phyloP scores from a whole-genome alignment of 441 rosid species.

The Populus hybrid region DNA sequence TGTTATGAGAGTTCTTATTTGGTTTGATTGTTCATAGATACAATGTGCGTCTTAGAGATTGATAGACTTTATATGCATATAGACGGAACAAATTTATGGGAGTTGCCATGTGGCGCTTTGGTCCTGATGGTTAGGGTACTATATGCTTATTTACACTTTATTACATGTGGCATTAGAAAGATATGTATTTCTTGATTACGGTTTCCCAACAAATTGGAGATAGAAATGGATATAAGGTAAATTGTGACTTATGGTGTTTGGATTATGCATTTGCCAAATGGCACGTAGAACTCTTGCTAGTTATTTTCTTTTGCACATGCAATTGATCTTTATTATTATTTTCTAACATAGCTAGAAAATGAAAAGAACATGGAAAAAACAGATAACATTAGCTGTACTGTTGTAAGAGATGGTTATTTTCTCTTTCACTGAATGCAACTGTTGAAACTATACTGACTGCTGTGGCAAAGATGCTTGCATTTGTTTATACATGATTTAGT shows the following conservation, averaged over 20 bases:
- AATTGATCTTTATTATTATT: not conserved
- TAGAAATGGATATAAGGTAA: not conserved
- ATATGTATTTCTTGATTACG: slow-evolving; percentile 8
- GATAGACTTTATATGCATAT: slow-evolving; percentile 8
- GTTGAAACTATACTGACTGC: not conserved
- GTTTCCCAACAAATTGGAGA: slow-evolving; percentile 10
- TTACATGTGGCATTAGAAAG: slow-evolving; percentile 2
- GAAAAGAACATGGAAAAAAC: not conserved
- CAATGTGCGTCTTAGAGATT: not conserved
- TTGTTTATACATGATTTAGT: not conserved
- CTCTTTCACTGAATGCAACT: not conserved
- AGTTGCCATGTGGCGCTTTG: slow-evolving; percentile 9
- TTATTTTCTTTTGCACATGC: not conserved
- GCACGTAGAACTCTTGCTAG: not conserved
- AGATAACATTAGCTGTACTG: not conserved
- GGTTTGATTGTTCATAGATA: not conserved
- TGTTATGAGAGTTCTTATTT: not conserved
- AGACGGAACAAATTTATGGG: slow-evolving; percentile 1
- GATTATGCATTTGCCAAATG: not conserved
- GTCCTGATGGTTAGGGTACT: not conserved
- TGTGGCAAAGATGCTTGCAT: not conserved
- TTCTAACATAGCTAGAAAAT: not conserved
- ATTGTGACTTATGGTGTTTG: not conserved
- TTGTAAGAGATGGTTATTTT: not conserved
- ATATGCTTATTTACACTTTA: not conserved